Conservation (phyloP, 1,139 yeast species). For the Ogataea hybrid region DNA sequence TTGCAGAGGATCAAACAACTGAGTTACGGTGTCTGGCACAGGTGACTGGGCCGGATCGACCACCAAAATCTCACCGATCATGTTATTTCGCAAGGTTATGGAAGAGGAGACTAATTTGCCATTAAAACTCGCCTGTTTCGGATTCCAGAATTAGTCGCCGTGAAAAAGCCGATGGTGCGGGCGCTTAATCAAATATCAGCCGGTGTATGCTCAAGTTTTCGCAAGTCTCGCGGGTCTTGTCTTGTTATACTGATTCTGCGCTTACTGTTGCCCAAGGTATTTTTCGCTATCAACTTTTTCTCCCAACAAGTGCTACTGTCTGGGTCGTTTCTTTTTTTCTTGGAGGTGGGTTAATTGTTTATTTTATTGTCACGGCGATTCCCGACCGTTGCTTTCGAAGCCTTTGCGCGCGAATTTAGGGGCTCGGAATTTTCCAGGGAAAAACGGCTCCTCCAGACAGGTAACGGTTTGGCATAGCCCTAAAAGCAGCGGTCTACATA, state of each 20-base stretch:
- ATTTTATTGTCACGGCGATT: background rate
- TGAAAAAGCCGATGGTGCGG: too few species aligned
- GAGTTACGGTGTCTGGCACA: background rate
- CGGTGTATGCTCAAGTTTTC: background rate
- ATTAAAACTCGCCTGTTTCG: background rate
- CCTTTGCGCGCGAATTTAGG: background rate
- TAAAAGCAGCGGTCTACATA: background rate
- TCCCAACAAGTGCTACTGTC: background rate
- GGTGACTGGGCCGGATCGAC: constrained; percentile 1
- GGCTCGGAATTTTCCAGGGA: background rate
- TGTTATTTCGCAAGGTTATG: background rate
- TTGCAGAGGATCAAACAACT: background rate
- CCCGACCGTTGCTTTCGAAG: constrained; percentile 1
- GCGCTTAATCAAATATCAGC: too few species aligned
- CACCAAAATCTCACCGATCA: constrained; percentile 6
- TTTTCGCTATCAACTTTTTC: background rate
- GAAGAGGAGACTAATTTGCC: background rate
- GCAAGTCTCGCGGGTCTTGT: background rate
- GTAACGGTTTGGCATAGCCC: constrained; percentile 1
- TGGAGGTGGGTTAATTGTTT: background rate
- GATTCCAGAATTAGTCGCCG: background rate
- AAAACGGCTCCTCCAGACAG: background rate
- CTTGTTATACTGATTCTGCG: background rate
- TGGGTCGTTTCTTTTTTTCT: background rate
- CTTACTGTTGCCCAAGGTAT: background rate